Evolutionary conservation across 768 basidiomycete genomes (phyloP).

Genomic region (Lactarius sanguifluus): DNA sequence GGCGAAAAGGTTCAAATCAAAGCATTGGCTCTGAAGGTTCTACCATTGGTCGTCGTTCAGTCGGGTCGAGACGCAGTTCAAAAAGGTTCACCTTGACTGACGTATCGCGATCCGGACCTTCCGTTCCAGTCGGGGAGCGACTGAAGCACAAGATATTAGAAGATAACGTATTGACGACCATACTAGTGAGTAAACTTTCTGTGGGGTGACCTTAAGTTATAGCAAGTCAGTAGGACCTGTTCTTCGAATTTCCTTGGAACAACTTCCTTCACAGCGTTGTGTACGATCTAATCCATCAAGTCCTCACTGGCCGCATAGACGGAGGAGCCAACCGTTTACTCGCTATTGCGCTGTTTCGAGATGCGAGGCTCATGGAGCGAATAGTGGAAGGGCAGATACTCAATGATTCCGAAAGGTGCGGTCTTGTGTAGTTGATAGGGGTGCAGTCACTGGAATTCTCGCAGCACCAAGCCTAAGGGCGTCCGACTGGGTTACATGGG

Average conservation of each 20-base stretch:
- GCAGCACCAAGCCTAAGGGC: slow-evolving; percentile 69
- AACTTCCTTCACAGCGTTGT: slow-evolving; percentile 97
- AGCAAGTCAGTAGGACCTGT: slow-evolving; percentile 64
- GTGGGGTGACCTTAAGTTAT: slow-evolving; percentile 12
- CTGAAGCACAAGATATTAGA: slow-evolving; percentile 80
- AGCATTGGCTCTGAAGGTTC: slow-evolving; percentile 29
- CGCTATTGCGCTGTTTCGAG: slow-evolving; percentile 80
- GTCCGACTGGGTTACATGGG: slow-evolving; percentile 95
- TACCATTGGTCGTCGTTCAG: slow-evolving; percentile 37
- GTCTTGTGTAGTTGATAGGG: slow-evolving; percentile 3
- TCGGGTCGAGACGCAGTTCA: slow-evolving; percentile 56
- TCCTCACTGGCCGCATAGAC: slow-evolving; percentile 85
- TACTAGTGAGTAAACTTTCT: slow-evolving; percentile 61
- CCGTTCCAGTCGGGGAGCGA: slow-evolving; percentile 67
- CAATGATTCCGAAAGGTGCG: slow-evolving; percentile 76
- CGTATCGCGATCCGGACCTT: slow-evolving; percentile 37
- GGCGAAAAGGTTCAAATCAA: slow-evolving; percentile 21
- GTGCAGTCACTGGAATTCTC: slow-evolving; percentile 12
- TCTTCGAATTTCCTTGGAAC: slow-evolving; percentile 96
- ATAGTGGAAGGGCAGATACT: slow-evolving; percentile 83
- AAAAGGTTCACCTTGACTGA: slow-evolving; percentile 44
- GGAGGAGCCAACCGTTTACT: slow-evolving; percentile 83
- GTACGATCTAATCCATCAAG: slow-evolving; percentile 94
- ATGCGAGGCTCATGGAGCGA: slow-evolving; percentile 77
- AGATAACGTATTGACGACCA: slow-evolving; percentile 64